A percentile compares a stretch with the other conserved stretches of the same genome.
Evolutionary conservation across 2,329 filamentous ascomycete species (phyloP).

Genomic region (Colletotrichum plurivorum): DNA sequence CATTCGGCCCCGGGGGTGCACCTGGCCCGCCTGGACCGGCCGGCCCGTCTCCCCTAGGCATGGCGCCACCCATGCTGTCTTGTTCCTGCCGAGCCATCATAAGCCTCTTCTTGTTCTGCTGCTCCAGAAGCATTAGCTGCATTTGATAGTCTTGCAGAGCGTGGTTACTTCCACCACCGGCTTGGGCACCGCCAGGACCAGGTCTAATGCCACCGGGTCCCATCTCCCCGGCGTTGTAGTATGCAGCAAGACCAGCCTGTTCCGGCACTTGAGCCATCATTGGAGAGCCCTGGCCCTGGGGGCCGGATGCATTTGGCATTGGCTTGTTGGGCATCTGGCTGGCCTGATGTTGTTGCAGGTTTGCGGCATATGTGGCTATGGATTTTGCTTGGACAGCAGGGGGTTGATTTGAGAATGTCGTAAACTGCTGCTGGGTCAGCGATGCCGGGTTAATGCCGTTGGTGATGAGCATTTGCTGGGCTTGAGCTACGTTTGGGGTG

Average conservation of each 20-base stretch:
- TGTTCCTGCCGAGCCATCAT: conserved; percentile 88
- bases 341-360: conserved; percentile 86
- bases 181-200: conserved; percentile 62
- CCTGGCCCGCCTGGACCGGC: conserved; percentile 68
- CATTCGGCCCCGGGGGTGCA: conserved; percentile 69
- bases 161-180: conserved; percentile 76
- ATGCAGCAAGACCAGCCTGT: conserved; percentile 67
- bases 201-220: conserved; percentile 72
- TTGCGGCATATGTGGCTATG: conserved; percentile 89
- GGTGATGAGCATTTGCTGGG: conserved; percentile 73
- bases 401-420: conserved; percentile 68
- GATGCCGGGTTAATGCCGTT: conserved; percentile 83
- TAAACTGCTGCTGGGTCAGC: conserved; percentile 83
- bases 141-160: conserved; percentile 90
- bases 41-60: conserved; percentile 65
- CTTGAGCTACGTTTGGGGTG: conserved; percentile 62
- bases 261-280: conserved; percentile 85
- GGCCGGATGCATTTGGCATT: conserved; percentile 79
- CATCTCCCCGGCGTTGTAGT: conserved; percentile 76
- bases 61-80: conserved; percentile 68
- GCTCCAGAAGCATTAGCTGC: conserved; percentile 89
- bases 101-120: conserved; percentile 88
- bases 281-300: conserved; percentile 82
- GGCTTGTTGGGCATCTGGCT: conserved; percentile 85
- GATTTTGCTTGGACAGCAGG: conserved; percentile 82